Conservation (phyloP, 176 grass and related monocot genomes). For the Zea mays region Zm-B73-REFERENCE-NAM-5.0 NC_050105.1:131409501-131410000, state of each 20-base stretch:
- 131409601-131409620: neutral
- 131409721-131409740: conserved; percentile 65
- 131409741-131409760: conserved; percentile 85
- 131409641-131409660: conserved; percentile 75
- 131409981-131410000: conserved; percentile 45
- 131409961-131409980: conserved; percentile 32
- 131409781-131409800: conserved; percentile 92
- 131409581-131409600: neutral
- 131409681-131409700: conserved; percentile 68
- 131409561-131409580: neutral
- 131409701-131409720: conserved; percentile 92
- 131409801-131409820: conserved; percentile 51
- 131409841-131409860: conserved; percentile 27
- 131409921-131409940: conserved; percentile 14
- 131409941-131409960: conserved; percentile 44
- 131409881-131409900: conserved; percentile 46
- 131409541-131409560: neutral
- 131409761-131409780: conserved; percentile 66
- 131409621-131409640: conserved; percentile 43
- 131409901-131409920: conserved; percentile 30
- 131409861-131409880: conserved; percentile 42
- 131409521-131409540: conserved; percentile 11
- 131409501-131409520: neutral
- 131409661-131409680: conserved; percentile 94
- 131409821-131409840: conserved; percentile 18